Conservation (phyloP, 306 rosid species). For the Luffa acutangula region DNA sequence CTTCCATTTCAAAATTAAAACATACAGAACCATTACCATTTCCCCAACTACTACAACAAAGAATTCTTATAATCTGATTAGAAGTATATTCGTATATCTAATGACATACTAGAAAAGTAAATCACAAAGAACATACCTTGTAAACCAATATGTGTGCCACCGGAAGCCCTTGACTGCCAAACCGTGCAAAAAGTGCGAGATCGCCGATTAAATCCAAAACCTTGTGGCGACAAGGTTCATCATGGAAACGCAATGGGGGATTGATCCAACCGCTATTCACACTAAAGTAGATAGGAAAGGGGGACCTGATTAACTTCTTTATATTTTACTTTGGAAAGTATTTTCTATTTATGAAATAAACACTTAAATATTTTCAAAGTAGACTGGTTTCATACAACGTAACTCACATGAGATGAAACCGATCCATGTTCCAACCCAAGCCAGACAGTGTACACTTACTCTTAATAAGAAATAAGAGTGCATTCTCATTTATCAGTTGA, state of each 20-base stretch:
- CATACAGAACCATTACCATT: not conserved
- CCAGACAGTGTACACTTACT: not conserved
- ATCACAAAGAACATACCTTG: slow-evolving; percentile 37
- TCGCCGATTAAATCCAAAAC: slow-evolving; percentile 86
- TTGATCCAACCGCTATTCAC: slow-evolving; percentile 74
- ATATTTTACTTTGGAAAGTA: not conserved
- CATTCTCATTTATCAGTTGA: not conserved
- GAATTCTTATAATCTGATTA: not conserved
- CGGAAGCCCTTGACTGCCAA: slow-evolving; percentile 84
- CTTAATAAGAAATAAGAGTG: not conserved
- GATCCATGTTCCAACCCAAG: not conserved
- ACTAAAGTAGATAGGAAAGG: slow-evolving; percentile 23
- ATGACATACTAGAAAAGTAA: not conserved
- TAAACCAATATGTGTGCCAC: slow-evolving; percentile 69
- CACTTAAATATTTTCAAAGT: not conserved
- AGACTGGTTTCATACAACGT: not conserved
- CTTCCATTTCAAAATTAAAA: not conserved
- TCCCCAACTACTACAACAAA: not conserved
- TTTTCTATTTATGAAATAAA: not conserved
- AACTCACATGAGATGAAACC: not conserved
- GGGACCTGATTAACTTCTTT: not conserved
- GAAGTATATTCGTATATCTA: not conserved
- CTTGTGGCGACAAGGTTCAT: slow-evolving; percentile 92
- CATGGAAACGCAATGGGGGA: slow-evolving; percentile 63
- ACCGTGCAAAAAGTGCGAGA: slow-evolving; percentile 67